phyloP scores from a whole-genome alignment of 2,329 filamentous ascomycete genomes.

The Trichophyton simii region DNA sequence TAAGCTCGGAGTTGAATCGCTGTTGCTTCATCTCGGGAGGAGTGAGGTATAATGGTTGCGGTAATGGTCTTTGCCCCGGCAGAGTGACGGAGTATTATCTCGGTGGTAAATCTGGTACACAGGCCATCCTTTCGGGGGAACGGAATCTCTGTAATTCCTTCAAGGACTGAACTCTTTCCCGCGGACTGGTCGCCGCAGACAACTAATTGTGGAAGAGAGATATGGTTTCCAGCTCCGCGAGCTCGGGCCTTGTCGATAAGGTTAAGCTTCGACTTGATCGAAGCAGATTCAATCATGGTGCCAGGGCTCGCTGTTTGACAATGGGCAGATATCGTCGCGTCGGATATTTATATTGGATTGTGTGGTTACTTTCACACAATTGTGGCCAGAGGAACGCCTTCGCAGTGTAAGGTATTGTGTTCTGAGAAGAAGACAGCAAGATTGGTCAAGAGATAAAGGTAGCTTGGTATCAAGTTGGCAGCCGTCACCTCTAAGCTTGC shows the following conservation, averaged over 20 bases:
- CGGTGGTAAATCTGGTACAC: slow-evolving; percentile 29
- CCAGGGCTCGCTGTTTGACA: background rate
- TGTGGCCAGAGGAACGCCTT: too few relatives aligned
- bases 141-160: slow-evolving; percentile 19
- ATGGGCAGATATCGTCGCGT: background rate
- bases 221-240: slow-evolving; percentile 12
- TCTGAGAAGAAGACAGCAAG: too few relatives aligned
- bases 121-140: slow-evolving; percentile 23
- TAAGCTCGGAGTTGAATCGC: background rate
- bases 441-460: too few relatives aligned
- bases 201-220: slow-evolving; percentile 18
- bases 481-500: too few relatives aligned
- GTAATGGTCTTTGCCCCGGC: slow-evolving; percentile 10
- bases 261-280: background rate
- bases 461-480: too few relatives aligned
- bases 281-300: background rate
- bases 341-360: too few relatives aligned
- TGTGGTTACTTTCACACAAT: too few relatives aligned
- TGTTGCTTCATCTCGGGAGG: background rate
- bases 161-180: slow-evolving; percentile 19
- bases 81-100: slow-evolving; percentile 28
- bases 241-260: slow-evolving; percentile 5
- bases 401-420: too few relatives aligned
- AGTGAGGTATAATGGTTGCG: slow-evolving; percentile 22
- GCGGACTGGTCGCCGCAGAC: slow-evolving; percentile 28